A percentile compares a stretch with the other conserved stretches of the same genome.
These are phyloP conservation scores for Eragrostis nindensis DNA, from an alignment of 176 grass and related monocot genomes.

Conservation along the genomic window DNA sequence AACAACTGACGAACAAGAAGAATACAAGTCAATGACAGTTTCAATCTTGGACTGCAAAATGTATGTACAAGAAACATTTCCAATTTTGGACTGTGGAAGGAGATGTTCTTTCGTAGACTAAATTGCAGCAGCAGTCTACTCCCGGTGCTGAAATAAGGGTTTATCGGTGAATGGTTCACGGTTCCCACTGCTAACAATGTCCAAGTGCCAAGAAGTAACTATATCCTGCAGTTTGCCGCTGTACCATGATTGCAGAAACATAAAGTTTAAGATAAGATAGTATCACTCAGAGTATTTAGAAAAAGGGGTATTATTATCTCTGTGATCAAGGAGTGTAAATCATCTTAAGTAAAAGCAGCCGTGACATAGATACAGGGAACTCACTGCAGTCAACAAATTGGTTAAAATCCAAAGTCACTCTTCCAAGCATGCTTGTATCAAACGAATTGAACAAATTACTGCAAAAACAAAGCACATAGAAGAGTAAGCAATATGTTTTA, in stretches of 20 bases:
- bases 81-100: too few species aligned
- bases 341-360: background rate
- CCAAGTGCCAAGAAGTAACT: constrained; percentile 6
- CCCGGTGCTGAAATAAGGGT: background rate
- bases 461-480: constrained; percentile 21
- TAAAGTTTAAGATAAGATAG: background rate
- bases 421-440: constrained; percentile 75
- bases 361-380: constrained; percentile 29
- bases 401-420: constrained; percentile 87
- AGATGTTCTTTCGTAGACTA: background rate
- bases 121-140: constrained; percentile 12
- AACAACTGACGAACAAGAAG: background rate
- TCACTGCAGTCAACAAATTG: constrained; percentile 89
- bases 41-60: background rate
- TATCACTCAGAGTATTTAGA: background rate
- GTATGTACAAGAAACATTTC: background rate
- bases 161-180: background rate
- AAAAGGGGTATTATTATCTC: background rate
- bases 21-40: background rate
- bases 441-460: constrained; percentile 88
- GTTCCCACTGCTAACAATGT: background rate
- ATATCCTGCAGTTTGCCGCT: constrained; percentile 89
- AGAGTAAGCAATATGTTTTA: background rate
- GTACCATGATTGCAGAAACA: background rate
- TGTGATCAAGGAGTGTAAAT: background rate